These are phyloP conservation scores for Amorphotheca resinae DNA, from an alignment of 495 filamentous ascomycete species.

Conservation along the genomic window DNA sequence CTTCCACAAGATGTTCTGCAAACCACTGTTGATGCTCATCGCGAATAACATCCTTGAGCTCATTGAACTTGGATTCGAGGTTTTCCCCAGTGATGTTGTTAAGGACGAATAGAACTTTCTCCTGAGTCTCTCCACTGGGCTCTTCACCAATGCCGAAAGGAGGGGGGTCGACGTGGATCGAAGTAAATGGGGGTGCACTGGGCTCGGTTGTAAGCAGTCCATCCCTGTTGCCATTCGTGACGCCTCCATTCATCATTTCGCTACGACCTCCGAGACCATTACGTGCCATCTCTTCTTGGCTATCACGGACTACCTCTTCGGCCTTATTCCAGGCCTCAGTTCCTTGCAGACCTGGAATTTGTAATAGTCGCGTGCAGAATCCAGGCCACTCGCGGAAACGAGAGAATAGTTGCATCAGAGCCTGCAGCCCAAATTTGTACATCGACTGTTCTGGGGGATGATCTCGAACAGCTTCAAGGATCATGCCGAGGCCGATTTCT, in stretches of 20 bases:
- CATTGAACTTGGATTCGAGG: slow-evolving; percentile 64
- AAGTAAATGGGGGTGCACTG: slow-evolving; percentile 49
- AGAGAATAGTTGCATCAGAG: slow-evolving; percentile 71
- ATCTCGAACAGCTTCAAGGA: slow-evolving; percentile 83
- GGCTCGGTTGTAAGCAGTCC: slow-evolving; percentile 42
- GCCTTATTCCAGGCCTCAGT: slow-evolving; percentile 76
- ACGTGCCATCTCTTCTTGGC: slow-evolving; percentile 37
- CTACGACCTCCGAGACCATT: slow-evolving; percentile 28
- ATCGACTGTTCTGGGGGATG: slow-evolving; percentile 69
- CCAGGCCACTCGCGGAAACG: slow-evolving; percentile 86
- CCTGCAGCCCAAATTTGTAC: slow-evolving; percentile 98
- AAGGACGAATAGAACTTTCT: slow-evolving; percentile 87
- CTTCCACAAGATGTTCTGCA: slow-evolving; percentile 86
- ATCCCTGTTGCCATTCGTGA: slow-evolving; percentile 57
- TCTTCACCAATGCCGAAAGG: slow-evolving; percentile 54
- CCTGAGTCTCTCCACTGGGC: slow-evolving; percentile 71
- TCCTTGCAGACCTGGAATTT: slow-evolving; percentile 66
- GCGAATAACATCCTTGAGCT: slow-evolving; percentile 65
- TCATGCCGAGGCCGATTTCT: slow-evolving; percentile 87
- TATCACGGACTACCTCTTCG: slow-evolving; percentile 62
- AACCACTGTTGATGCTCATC: slow-evolving; percentile 90
- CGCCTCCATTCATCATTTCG: slow-evolving; percentile 10
- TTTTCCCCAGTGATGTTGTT: slow-evolving; percentile 93
- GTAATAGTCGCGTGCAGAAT: slow-evolving; percentile 70
- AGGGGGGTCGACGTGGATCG: slow-evolving; percentile 61